Evolutionary conservation across 106 monocot species (phyloP).

Genomic region (Gastrodia elata): DNA sequence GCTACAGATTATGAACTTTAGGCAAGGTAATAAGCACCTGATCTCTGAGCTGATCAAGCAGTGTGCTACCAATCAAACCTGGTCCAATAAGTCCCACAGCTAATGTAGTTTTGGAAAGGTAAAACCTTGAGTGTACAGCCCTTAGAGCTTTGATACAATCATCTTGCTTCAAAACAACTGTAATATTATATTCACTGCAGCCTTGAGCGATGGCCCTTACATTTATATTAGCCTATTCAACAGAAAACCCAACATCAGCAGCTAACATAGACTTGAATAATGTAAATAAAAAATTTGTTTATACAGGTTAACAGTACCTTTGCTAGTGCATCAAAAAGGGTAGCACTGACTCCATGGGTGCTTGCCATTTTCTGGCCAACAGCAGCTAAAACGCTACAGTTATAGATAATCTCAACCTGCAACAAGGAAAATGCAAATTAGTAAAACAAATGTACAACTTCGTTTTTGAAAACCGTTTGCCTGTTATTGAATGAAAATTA

Average conservation of each 20-base stretch:
- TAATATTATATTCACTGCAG: constrained; percentile 97
- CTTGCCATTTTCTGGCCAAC: constrained; percentile 99
- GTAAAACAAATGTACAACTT: not conserved
- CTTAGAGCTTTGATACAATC: constrained; percentile 78
- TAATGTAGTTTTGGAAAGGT: constrained; percentile 84
- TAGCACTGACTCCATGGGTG: constrained; percentile 97
- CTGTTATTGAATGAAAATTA: not conserved
- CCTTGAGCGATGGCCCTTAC: constrained; percentile 98
- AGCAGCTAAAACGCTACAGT: constrained; percentile 91
- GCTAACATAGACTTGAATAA: not conserved
- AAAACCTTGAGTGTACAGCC: constrained; percentile 93
- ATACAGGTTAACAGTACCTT: constrained; percentile 42
- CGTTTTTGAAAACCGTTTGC: not conserved
- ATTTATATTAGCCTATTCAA: constrained; percentile 78
- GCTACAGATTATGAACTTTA: not conserved
- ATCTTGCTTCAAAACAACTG: constrained; percentile 84
- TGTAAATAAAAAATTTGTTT: not conserved
- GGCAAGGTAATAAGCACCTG: constrained; percentile 38
- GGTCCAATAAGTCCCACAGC: constrained; percentile 94
- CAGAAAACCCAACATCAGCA: constrained; percentile 9
- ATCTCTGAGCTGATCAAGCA: constrained; percentile 91
- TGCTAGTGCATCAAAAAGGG: constrained; percentile 95
- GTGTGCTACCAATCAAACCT: constrained; percentile 81
- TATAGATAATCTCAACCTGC: constrained; percentile 79
- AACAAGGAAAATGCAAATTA: constrained; percentile 7